These are phyloP conservation scores for Colletotrichum neosansevieriae DNA, from an alignment of 2,329 filamentous ascomycete genomes.

Conservation along the genomic window DNA sequence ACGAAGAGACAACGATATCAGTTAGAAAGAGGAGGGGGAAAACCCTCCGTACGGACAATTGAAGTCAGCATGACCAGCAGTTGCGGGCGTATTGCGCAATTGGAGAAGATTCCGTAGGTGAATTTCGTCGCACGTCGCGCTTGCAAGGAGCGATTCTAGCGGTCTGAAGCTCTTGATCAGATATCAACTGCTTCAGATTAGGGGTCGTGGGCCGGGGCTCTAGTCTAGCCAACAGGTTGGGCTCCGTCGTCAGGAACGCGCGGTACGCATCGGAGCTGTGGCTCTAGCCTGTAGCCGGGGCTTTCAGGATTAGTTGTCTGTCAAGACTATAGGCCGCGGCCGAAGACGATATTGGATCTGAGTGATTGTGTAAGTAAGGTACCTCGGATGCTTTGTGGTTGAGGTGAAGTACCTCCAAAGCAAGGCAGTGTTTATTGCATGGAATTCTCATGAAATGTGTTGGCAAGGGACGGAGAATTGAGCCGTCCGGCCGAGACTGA, in stretches of 20 bases:
- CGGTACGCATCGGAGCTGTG: conserved; percentile 19
- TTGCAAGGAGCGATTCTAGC: conserved; percentile 11
- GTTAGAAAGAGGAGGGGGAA: conserved; percentile 24
- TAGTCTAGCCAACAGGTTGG: conserved; percentile 30
- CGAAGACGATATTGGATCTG: conserved; percentile 4
- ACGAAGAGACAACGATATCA: conserved; percentile 38
- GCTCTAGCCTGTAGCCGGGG: conserved; percentile 2
- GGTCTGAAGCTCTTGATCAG: conserved; percentile 31
- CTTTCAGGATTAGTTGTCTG: not conserved
- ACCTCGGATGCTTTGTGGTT: conserved; percentile 1
- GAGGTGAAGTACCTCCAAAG: conserved; percentile 1
- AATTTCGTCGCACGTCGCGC: conserved; percentile 13
- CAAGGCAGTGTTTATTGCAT: not conserved
- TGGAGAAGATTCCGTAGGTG: conserved; percentile 1
- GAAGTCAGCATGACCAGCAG: conserved; percentile 14
- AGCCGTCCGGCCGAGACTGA: conserved; percentile 18
- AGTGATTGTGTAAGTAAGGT: not conserved
- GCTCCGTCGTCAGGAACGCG: conserved; percentile 37
- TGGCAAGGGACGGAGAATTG: conserved; percentile 12
- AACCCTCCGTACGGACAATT: conserved; percentile 22
- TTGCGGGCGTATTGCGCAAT: conserved; percentile 25
- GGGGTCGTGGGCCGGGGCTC: conserved; percentile 26
- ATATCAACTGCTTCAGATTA: conserved; percentile 20
- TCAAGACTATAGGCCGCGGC: conserved; percentile 7
- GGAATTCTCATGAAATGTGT: conserved; percentile 11